Base-by-base conservation (phyloP, 208 protist genomes). In the Blastocrithidia nonstop region DNA sequence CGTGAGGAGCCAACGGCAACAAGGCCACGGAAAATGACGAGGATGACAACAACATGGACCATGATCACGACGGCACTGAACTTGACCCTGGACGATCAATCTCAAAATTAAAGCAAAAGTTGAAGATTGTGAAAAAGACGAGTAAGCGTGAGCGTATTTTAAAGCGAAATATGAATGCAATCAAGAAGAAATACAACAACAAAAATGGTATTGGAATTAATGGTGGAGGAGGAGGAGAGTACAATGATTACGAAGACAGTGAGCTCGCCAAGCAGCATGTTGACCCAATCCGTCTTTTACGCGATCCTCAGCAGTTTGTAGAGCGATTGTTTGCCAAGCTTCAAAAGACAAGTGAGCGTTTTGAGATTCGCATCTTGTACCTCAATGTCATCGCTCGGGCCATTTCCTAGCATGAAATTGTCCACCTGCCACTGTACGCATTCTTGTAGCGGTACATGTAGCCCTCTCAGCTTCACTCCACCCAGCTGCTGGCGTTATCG, bases 371-470 rank as follows among this genome's bases (percentile, higher is more conserved):
- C 23, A 49, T 99, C 5, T 59, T 98, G 21, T 94, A 95, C 48
- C 80, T 99, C 48, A 96, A 97, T 51, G 82, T 98, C 6, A 88
- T 99, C 61, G 93, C 93, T 15, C 80, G 94, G 35, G 58, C 94
- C 11, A 79, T 99, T 20, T 87, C 71, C 5, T 69, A 86, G 54
- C 89, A 99, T 62, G 80, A 98, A 48, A 75, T 99, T 11, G 52
- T 98, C 6, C 57, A 98, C 25, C 78, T 98, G 22, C 92, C 94
- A 22, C 92, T 98, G 19, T 99, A 98, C 67, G 74, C 85, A 13
- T 98, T 90, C 48, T 43, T 98, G 13, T 88, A 96, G 60, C 80
- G 89, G 8, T 98, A 98, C 75, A 69, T 97, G 55, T 75, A 96
- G 60, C 95, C 96, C 3, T 87, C 95, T 21, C 96, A 99, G 62